A percentile compares a stretch with the other conserved stretches of the same genome.
Conservation (phyloP, 441 rosid species). For the Pelargonium fulgidum region DNA sequence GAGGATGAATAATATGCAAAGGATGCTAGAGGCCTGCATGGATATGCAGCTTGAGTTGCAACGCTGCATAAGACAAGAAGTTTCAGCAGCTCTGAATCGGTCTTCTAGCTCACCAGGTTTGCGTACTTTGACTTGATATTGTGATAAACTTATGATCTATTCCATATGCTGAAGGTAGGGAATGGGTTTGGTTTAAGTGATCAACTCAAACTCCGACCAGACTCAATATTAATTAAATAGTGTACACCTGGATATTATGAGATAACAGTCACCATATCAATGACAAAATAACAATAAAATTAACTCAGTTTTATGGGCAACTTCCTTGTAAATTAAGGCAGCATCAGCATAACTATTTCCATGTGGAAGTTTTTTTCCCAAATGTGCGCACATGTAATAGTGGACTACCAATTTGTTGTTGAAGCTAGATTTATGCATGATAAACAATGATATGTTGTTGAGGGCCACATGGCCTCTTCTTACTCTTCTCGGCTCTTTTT, state of each 20-base stretch:
- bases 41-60: constrained; percentile 96
- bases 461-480: too few relatives aligned
- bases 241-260: background rate
- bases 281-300: background rate
- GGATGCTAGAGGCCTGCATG: constrained; percentile 91
- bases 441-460: background rate
- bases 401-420: background rate
- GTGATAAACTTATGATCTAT: background rate
- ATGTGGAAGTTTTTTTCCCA: too few relatives aligned
- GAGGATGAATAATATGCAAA: constrained; percentile 84
- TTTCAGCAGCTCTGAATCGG: constrained; percentile 78
- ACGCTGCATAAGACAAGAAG: constrained; percentile 82
- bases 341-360: too few relatives aligned
- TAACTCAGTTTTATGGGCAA: background rate
- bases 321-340: background rate
- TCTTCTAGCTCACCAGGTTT: constrained; percentile 53
- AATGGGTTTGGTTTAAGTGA: too few relatives aligned
- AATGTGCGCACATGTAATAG: too few relatives aligned
- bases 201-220: too few relatives aligned
- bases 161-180: background rate
- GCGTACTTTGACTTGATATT: background rate
- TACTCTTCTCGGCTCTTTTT: background rate
- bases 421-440: background rate
- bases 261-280: background rate
- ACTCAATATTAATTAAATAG: background rate